A percentile compares a stretch with the other conserved stretches of the same genome.
These are phyloP conservation scores for Fusarium marasasianum DNA, from an alignment of 2,329 filamentous ascomycete species.

Conservation along the genomic window DNA sequence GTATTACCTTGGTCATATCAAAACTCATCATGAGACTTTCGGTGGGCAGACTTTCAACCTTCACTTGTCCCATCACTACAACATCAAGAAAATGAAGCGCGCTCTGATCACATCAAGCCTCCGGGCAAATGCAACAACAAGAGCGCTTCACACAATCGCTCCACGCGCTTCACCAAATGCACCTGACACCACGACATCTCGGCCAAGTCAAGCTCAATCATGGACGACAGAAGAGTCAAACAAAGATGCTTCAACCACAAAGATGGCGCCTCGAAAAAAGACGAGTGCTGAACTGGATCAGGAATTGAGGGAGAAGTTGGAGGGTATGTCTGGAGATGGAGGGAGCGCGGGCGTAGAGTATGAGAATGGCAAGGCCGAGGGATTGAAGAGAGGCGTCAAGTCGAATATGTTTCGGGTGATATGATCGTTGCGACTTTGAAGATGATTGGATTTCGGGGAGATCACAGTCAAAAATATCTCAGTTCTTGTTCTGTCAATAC, in stretches of 20 bases:
- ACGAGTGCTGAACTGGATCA: constrained; percentile 71
- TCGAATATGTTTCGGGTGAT: constrained; percentile 79
- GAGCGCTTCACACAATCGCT: background rate
- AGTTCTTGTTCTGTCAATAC: background rate
- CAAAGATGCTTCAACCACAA: background rate
- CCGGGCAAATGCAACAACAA: fast-evolving
- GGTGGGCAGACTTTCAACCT: background rate
- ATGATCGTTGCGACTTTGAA: background rate
- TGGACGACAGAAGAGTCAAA: background rate
- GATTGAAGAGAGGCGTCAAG: constrained; percentile 78
- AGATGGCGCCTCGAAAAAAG: constrained; percentile 50
- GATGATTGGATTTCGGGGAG: background rate
- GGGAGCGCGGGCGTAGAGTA: constrained; percentile 78
- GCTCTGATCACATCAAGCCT: background rate
- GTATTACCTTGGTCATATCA: constrained; percentile 5
- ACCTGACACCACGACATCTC: fast-evolving
- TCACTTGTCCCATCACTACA: background rate
- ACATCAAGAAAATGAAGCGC: background rate
- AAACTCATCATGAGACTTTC: background rate
- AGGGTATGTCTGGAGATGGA: constrained; percentile 74
- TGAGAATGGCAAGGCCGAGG: constrained; percentile 75
- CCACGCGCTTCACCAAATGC: background rate
- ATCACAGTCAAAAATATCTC: background rate
- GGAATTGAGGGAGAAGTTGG: constrained; percentile 72
- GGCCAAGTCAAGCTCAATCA: background rate